These are phyloP conservation scores for Pythium plurisporium DNA, from an alignment of 352 stramenopile genomes.

Conservation along the genomic window DNA sequence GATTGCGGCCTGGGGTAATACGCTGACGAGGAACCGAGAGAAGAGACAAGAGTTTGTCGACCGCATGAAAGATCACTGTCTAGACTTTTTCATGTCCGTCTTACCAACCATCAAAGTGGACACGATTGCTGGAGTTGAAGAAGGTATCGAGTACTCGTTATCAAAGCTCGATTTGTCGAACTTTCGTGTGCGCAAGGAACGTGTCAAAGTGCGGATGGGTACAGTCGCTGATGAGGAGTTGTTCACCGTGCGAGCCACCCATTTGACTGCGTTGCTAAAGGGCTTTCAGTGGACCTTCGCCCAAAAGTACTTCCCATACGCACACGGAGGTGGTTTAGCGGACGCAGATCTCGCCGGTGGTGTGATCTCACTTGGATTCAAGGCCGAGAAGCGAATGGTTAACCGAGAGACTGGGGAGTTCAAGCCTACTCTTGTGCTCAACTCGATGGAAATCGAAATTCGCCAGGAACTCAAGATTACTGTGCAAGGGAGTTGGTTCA, in stretches of 20 bases:
- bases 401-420: constrained; percentile 59
- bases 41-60: constrained; percentile 79
- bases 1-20: constrained; percentile 57
- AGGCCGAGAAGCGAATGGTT: constrained; percentile 65
- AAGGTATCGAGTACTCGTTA: constrained; percentile 73
- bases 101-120: constrained; percentile 80
- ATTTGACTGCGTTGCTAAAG: constrained; percentile 75
- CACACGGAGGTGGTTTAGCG: constrained; percentile 70
- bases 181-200: constrained; percentile 80
- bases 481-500: constrained; percentile 85
- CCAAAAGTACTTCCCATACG: constrained; percentile 83
- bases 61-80: constrained; percentile 75
- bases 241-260: constrained; percentile 69
- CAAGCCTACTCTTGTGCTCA: constrained; percentile 67
- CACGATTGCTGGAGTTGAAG: constrained; percentile 72
- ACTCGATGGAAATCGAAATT: constrained; percentile 83
- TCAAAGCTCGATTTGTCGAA: constrained; percentile 78
- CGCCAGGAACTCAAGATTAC: constrained; percentile 77
- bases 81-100: constrained; percentile 86
- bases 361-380: constrained; percentile 76
- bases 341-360: constrained; percentile 69
- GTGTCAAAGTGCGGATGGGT: constrained; percentile 81
- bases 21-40: constrained; percentile 50
- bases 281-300: constrained; percentile 84
- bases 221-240: constrained; percentile 75